These are phyloP conservation scores for Kondoa malvinella DNA, from an alignment of 768 basidiomycete genomes.

Conservation along the genomic window DNA sequence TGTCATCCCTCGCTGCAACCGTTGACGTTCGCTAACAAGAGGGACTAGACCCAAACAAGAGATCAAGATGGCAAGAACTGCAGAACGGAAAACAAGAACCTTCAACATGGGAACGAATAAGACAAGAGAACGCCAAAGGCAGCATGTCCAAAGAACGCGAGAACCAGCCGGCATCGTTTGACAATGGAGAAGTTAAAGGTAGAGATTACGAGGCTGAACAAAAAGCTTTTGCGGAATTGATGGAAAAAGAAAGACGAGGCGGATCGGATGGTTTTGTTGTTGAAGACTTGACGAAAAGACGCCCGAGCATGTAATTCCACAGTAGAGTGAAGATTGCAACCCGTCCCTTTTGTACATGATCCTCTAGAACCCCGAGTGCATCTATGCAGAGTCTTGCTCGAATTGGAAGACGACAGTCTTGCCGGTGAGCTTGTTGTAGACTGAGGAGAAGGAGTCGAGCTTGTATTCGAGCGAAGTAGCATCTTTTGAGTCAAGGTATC, in stretches of 20 bases:
- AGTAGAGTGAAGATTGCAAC: not conserved
- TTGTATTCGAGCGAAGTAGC: constrained; percentile 98
- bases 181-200: not conserved
- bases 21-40: not conserved
- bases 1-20: not conserved
- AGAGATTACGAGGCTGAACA: not conserved
- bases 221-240: not conserved
- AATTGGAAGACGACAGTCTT: constrained; percentile 21
- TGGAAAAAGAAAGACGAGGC: not conserved
- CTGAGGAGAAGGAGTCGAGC: constrained; percentile 80
- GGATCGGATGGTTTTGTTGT: not conserved
- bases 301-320: not conserved
- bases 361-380: no score
- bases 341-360: no score
- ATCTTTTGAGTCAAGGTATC: constrained; percentile 94
- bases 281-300: not conserved
- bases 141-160: not conserved
- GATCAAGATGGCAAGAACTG: not conserved
- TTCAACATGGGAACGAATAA: not conserved
- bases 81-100: not conserved
- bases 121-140: not conserved
- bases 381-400: constrained; percentile 8
- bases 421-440: constrained; percentile 22
- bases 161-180: not conserved
- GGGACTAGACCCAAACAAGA: not conserved